Base-by-base conservation (phyloP, 129 eudicot genomes). In the Escallonia herrerae region DNA sequence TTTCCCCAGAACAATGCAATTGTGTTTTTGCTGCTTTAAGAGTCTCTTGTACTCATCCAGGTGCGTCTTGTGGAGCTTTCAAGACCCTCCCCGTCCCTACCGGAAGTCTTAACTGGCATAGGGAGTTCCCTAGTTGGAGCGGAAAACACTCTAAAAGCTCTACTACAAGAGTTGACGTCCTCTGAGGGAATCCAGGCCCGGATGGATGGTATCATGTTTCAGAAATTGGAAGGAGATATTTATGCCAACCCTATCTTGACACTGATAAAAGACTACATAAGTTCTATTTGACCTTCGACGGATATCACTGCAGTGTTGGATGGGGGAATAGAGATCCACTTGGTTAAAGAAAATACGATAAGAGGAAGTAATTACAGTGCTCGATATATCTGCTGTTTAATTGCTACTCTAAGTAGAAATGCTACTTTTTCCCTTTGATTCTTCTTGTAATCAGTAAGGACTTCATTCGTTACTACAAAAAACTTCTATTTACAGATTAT, bases 121-220 rank as follows among this genome's bases (percentile, higher is more conserved):
- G 86, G 90, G 63, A 79, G 76, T 52, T 82, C 95, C 44, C 55
- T 79, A 49, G 78, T 67, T 48, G 93, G 84, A 43, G 85, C 77
- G 41, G 90, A 86, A 73, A 72, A 63, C 33, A 75, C 89, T 42
- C 54, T 89, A 58, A 83, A 79, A 66, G 83, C 68, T 55, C 64
- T 91, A 59, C 62, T 79, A 33, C 71, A 82, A 70, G 84, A 77
- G 3, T 58, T 71, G 72, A 77, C 79, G 43, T 65, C 74, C 14
- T 65, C 77, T 33, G 80, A 75, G 62, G 94, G 87, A 54, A 80
- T 91, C 54, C 95, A 86, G 79, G 95, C 95, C 54, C 89, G 95
- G 44, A 86, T 90, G 97, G 97, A 90, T 5, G 91, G 95, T n/a
- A 87, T 82, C 66, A 80, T 86, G 79, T 78, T 86, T 70, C 77